Evolutionary conservation across 2,329 filamentous ascomycete species (phyloP).

Genomic region (Xylariales sp.): DNA sequence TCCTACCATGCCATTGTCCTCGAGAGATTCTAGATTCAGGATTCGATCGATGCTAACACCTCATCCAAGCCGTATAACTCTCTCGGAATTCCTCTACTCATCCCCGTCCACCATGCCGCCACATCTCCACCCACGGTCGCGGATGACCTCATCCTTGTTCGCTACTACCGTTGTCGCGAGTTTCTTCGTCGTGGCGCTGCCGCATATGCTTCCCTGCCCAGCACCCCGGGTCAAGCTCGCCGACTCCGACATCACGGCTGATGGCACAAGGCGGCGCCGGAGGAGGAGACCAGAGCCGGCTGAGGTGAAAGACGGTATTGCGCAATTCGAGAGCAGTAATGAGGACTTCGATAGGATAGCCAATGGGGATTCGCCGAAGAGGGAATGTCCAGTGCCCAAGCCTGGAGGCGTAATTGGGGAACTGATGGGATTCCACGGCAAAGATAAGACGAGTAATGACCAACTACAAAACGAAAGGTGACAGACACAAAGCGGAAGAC

Average conservation of each 20-base stretch:
- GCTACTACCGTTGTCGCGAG: conserved; percentile 85
- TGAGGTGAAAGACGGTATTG: conserved; percentile 41
- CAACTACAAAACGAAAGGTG: conserved; percentile 5
- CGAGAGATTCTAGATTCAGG: too few relatives aligned
- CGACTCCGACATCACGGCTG: conserved; percentile 51
- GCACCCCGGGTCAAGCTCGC: conserved; percentile 71
- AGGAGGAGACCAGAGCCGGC: conserved; percentile 34
- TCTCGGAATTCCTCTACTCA: background rate
- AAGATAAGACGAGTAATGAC: conserved; percentile 13
- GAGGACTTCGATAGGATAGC: conserved; percentile 26
- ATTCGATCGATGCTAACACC: too few relatives aligned
- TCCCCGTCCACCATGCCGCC: conserved; percentile 72
- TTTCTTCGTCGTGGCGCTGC: conserved; percentile 87
- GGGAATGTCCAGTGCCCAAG: conserved; percentile 91
- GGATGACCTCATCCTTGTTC: conserved; percentile 91
- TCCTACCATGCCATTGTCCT: too few relatives aligned
- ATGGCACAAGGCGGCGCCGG: conserved; percentile 32
- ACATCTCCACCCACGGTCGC: conserved; percentile 88
- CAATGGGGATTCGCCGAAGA: conserved; percentile 37
- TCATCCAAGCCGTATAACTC: background rate
- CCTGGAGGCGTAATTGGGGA: conserved; percentile 74
- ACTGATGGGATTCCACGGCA: conserved; percentile 68
- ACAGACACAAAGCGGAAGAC: background rate
- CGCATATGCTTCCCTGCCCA: conserved; percentile 88
- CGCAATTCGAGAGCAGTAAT: conserved; percentile 38